Conservation (phyloP, 192 early-diverging fungal species). For the Coemansia sp. region DNA sequence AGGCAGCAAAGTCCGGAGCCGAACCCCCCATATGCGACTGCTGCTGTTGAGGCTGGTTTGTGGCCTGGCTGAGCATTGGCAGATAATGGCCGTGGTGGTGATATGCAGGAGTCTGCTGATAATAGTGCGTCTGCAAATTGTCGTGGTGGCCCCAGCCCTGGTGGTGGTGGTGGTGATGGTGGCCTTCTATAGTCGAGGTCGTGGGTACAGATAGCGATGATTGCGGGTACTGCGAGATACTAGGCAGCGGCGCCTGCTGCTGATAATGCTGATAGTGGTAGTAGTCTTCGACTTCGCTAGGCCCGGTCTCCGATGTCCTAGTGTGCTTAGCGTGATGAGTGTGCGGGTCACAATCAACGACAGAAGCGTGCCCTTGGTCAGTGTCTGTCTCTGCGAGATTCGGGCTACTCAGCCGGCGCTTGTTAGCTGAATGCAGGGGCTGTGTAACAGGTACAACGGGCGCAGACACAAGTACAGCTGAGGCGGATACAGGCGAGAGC, state of each 20-base stretch:
- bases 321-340: constrained; percentile 39
- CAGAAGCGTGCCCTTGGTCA: background rate
- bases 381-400: constrained; percentile 2
- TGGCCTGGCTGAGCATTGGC: constrained; percentile 22
- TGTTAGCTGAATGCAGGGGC: constrained; percentile 15
- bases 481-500: constrained; percentile 5
- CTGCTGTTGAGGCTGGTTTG: constrained; percentile 10
- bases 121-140: constrained; percentile 7
- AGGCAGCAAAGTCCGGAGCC: constrained; percentile 11
- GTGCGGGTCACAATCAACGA: constrained; percentile 1
- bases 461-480: background rate
- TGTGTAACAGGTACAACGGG: background rate
- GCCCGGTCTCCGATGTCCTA: constrained; percentile 7
- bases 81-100: constrained; percentile 14
- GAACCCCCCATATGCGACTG: constrained; percentile 1
- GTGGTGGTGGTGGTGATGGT: constrained; percentile 2
- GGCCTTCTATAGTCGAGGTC: background rate
- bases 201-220: constrained; percentile 2
- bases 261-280: constrained; percentile 11
- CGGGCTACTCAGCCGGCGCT: constrained; percentile 53
- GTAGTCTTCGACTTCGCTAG: constrained; percentile 12
- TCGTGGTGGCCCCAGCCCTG: constrained; percentile 9
- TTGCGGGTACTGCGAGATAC: background rate
- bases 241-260: constrained; percentile 4
- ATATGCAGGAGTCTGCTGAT: constrained; percentile 12